Conservation (phyloP, 805 yeast genomes). For the Phaffomyces thermotolerans region DNA sequence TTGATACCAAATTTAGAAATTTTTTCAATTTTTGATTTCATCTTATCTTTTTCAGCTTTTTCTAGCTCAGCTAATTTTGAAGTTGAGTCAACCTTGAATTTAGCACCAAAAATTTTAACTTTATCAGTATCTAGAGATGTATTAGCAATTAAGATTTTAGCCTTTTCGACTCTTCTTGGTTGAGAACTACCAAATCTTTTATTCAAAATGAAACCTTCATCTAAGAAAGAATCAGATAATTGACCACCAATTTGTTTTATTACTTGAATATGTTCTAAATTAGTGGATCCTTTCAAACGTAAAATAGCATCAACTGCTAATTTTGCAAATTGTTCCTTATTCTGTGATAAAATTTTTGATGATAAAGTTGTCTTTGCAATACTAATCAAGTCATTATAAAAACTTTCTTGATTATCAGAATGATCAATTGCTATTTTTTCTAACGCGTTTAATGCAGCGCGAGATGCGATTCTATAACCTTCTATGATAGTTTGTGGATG, state of each 20-base stretch:
- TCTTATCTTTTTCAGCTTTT: constrained; percentile 88
- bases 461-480: constrained; percentile 85
- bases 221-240: constrained; percentile 84
- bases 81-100: constrained; percentile 93
- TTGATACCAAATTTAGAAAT: constrained; percentile 82
- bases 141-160: constrained; percentile 85
- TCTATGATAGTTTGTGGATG: constrained; percentile 98
- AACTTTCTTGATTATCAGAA: constrained; percentile 63
- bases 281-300: constrained; percentile 81
- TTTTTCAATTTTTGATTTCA: constrained; percentile 83
- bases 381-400: constrained; percentile 67
- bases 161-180: constrained; percentile 77
- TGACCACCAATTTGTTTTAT: constrained; percentile 92
- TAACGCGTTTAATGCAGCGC: constrained; percentile 79
- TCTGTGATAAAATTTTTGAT: constrained; percentile 91
- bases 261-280: constrained; percentile 88
- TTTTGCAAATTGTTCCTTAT: constrained; percentile 80
- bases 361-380: constrained; percentile 93
- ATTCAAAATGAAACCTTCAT: constrained; percentile 90
- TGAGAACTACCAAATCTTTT: constrained; percentile 93
- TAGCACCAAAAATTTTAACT: constrained; percentile 95
- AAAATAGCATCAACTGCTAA: constrained; percentile 93
- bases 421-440: constrained; percentile 70
- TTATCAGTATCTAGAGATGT: constrained; percentile 97
- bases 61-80: constrained; percentile 88